These are phyloP conservation scores for Penicillium sclerotigenum DNA, from an alignment of 2,329 filamentous ascomycete species.

Conservation along the genomic window DNA sequence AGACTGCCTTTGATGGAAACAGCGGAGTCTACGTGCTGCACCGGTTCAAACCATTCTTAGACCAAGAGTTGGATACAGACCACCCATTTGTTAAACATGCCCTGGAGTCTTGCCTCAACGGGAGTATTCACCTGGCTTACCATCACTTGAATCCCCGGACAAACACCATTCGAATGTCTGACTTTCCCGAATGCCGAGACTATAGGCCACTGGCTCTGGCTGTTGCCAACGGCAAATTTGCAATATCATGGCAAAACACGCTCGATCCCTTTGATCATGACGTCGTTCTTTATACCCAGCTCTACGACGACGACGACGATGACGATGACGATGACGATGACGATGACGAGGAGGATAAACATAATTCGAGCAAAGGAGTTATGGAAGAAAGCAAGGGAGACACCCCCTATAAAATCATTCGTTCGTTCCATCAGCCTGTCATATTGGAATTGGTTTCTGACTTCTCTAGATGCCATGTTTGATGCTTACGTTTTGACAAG, in stretches of 20 bases:
- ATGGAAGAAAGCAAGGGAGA: background rate
- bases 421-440: slow-evolving; percentile 15
- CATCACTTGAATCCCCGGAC: slow-evolving; percentile 20
- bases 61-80: slow-evolving; percentile 17
- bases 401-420: slow-evolving; percentile 5
- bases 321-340: background rate
- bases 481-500: slow-evolving; percentile 20
- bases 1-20: slow-evolving; percentile 25
- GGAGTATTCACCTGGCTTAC: slow-evolving; percentile 29
- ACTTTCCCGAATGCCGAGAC: slow-evolving; percentile 28
- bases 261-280: slow-evolving; percentile 21
- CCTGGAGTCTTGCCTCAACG: slow-evolving; percentile 18
- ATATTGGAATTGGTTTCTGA: background rate
- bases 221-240: slow-evolving; percentile 27
- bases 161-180: slow-evolving; percentile 23
- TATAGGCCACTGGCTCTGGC: slow-evolving; percentile 34
- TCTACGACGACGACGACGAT: background rate
- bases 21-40: slow-evolving; percentile 33
- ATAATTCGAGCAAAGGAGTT: background rate
- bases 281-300: slow-evolving; percentile 31
- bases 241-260: slow-evolving; percentile 38
- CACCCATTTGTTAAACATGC: slow-evolving; percentile 38
- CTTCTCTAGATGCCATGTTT: slow-evolving; percentile 20
- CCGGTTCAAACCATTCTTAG: slow-evolving; percentile 27
- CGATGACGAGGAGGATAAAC: background rate